Percentiles rank a stretch among this genome's conserved stretches.
Conservation (phyloP, 805 yeast species). For the Suhomyces kilbournensis region DNA sequence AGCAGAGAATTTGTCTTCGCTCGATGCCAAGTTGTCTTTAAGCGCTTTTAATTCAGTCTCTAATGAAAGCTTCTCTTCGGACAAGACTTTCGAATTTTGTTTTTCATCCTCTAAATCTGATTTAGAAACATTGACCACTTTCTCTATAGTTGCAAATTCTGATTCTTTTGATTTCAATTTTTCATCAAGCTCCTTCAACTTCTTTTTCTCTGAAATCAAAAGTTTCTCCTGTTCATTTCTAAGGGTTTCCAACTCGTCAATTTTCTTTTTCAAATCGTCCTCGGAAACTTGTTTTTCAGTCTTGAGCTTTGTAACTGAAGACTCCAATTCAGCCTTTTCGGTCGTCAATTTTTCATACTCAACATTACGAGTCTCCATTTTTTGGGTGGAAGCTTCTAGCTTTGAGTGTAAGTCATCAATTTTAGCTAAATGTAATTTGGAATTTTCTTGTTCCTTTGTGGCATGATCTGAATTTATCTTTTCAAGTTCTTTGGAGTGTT, state of each 20-base stretch:
- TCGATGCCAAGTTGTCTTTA: background rate
- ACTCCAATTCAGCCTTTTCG: background rate
- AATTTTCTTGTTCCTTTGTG: background rate
- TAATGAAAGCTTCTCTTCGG: background rate
- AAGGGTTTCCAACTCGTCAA: background rate
- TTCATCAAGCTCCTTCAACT: slow-evolving; percentile 20
- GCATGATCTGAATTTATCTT: background rate
- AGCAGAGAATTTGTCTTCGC: background rate
- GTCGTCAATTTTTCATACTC: background rate
- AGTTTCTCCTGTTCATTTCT: slow-evolving; percentile 11
- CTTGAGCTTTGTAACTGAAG: background rate
- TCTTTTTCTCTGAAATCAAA: slow-evolving; percentile 13
- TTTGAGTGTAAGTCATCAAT: background rate
- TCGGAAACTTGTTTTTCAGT: background rate
- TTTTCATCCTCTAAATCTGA: background rate
- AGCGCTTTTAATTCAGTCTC: background rate
- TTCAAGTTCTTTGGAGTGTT: background rate
- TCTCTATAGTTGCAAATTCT: background rate
- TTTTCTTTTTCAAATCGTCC: background rate
- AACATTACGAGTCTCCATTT: background rate
- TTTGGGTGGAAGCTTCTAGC: background rate
- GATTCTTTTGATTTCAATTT: slow-evolving; percentile 16
- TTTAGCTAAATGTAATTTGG: background rate
- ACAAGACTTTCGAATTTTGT: background rate
- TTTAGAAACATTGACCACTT: background rate